Conservation (phyloP, 2,329 filamentous ascomycete genomes). For the Gremmenia infestans region DNA sequence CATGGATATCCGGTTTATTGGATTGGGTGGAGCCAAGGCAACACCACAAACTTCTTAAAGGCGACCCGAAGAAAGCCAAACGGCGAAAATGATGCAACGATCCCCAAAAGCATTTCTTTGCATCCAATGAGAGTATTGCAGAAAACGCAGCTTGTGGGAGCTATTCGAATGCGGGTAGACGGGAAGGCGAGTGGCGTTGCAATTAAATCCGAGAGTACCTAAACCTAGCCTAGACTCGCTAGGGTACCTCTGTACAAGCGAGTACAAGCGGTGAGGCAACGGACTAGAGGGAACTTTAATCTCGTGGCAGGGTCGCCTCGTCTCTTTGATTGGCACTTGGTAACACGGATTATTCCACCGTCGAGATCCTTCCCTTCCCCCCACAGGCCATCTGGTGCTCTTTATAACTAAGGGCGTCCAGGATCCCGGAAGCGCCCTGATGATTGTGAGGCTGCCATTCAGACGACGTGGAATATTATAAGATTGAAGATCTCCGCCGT, state of each 20-base stretch:
- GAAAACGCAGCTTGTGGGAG: too few relatives aligned
- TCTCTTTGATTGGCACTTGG: not conserved
- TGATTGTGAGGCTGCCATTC: not conserved
- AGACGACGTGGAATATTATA: not conserved
- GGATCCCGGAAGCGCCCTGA: not conserved
- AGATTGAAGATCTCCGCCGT: not conserved
- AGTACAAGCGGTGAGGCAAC: conserved; percentile 1
- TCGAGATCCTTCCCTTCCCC: not conserved
- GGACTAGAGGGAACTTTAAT: not conserved
- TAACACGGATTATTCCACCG: not conserved
- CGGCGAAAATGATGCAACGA: not conserved
- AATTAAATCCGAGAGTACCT: not conserved
- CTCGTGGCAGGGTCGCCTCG: not conserved
- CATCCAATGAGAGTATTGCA: not conserved
- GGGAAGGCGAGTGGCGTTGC: not conserved
- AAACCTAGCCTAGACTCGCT: too few relatives aligned
- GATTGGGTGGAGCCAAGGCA: not conserved
- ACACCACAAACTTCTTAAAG: not conserved
- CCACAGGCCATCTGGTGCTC: not conserved
- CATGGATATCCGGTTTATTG: not conserved
- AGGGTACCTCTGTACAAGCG: not conserved
- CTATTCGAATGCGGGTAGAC: too few relatives aligned
- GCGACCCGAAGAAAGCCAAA: not conserved
- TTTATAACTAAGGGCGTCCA: not conserved
- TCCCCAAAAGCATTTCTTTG: not conserved